phyloP scores from a whole-genome alignment of 805 yeast species.

The Metschnikowia lachancei region DNA sequence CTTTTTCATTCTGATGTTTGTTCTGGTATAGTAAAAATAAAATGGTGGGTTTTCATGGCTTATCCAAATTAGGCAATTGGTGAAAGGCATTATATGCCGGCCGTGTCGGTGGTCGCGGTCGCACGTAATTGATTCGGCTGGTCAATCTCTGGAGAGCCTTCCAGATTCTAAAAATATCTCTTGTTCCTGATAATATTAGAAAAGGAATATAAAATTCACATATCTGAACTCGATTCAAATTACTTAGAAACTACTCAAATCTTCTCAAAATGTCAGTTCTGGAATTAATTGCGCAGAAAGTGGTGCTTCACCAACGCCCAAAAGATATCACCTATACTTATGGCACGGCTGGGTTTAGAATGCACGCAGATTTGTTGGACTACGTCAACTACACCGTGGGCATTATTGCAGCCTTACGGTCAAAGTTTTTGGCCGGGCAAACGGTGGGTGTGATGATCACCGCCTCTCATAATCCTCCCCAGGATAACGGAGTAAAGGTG shows the following conservation, averaged over 20 bases:
- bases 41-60: too few species aligned
- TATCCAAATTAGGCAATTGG: not conserved
- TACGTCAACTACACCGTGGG: constrained; percentile 83
- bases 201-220: too few species aligned
- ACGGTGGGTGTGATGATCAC: constrained; percentile 95
- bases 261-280: constrained; percentile 6
- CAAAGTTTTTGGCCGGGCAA: constrained; percentile 63
- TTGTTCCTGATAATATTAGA: too few species aligned
- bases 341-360: constrained; percentile 98
- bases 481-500: constrained; percentile 63
- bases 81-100: not conserved
- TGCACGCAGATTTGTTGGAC: constrained; percentile 64
- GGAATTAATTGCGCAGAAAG: constrained; percentile 8
- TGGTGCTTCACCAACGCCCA: constrained; percentile 44
- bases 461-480: constrained; percentile 91
- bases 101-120: too few species aligned
- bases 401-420: constrained; percentile 75
- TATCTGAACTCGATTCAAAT: too few species aligned
- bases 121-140: not conserved
- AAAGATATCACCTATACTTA: constrained; percentile 48
- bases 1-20: constrained; percentile 8
- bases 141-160: too few species aligned
- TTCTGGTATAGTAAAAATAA: not conserved
- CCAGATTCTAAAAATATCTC: too few species aligned
- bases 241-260: too few species aligned